These are phyloP conservation scores for Lyophyllum shimeji DNA, from an alignment of 768 basidiomycete genomes.

Conservation along the genomic window DNA sequence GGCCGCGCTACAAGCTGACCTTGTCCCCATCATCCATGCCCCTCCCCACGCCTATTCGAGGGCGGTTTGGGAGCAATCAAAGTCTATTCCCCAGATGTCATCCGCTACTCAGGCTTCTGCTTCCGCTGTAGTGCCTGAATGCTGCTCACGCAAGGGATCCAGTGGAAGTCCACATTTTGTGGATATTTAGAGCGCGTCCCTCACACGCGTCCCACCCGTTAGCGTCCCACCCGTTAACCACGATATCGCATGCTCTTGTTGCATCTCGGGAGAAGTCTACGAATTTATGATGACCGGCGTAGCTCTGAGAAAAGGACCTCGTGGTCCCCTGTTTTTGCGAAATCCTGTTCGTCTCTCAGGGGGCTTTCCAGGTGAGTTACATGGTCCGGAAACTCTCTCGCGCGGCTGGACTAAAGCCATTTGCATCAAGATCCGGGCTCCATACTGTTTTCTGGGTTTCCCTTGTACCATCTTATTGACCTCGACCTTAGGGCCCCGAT, in stretches of 20 bases:
- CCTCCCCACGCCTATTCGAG: not conserved
- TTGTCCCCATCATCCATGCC: no score
- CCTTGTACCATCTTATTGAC: not conserved
- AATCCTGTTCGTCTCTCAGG: not conserved
- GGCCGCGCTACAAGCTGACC: not conserved
- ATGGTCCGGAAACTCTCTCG: not conserved
- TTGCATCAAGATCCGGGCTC: no score
- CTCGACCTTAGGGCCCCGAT: not conserved
- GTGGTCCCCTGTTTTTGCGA: not conserved
- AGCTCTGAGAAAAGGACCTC: not conserved
- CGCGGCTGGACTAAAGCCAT: not conserved
- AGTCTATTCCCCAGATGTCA: not conserved
- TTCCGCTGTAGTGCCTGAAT: not conserved
- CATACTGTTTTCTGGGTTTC: no score
- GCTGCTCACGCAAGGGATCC: not conserved
- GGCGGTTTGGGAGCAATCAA: not conserved
- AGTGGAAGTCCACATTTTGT: not conserved
- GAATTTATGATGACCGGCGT: not conserved
- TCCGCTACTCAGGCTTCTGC: not conserved
- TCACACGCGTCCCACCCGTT: not conserved
- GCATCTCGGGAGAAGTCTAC: not conserved
- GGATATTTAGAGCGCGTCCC: not conserved
- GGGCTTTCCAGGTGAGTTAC: not conserved
- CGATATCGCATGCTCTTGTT: not conserved
- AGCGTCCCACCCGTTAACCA: no score